These are phyloP conservation scores for Casaregolazyma suthepensis DNA, from an alignment of 1,139 yeast species.

Conservation along the genomic window DNA sequence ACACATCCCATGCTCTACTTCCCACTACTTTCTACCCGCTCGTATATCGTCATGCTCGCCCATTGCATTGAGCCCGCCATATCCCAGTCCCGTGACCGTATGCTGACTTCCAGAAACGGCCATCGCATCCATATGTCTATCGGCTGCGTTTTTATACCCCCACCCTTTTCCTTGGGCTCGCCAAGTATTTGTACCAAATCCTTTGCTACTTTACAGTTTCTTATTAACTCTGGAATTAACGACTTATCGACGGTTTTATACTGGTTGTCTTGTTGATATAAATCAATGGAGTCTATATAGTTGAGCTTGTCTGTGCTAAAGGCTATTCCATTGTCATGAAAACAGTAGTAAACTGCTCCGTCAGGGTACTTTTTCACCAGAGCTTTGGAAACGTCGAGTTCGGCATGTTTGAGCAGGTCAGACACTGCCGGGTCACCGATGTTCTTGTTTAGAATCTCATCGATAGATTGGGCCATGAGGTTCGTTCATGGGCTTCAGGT, in stretches of 20 bases:
- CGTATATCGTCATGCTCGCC: conserved; percentile 17
- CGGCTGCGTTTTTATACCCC: conserved; percentile 18
- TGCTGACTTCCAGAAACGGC: conserved; percentile 22
- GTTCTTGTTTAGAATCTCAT: neutral
- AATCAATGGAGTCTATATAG: conserved; percentile 23
- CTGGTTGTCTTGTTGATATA: conserved; percentile 18
- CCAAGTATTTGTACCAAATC: conserved; percentile 24
- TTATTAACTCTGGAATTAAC: conserved; percentile 17
- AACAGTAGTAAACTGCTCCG: conserved; percentile 22
- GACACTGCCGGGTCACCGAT: neutral
- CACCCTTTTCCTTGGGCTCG: conserved; percentile 28
- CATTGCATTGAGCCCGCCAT: conserved; percentile 21
- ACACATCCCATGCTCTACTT: no score
- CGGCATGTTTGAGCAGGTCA: neutral
- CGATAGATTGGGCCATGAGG: neutral
- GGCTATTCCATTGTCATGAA: conserved; percentile 22
- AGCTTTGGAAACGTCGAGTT: neutral
- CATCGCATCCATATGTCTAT: conserved; percentile 29
- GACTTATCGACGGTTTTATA: conserved; percentile 13
- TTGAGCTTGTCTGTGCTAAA: conserved; percentile 14
- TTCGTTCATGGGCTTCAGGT: neutral
- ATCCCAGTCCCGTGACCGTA: conserved; percentile 26
- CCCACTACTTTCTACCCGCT: conserved; percentile 11
- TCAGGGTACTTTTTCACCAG: conserved; percentile 16
- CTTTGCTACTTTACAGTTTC: conserved; percentile 18